Percentiles rank a stretch among this genome's conserved stretches.
Conservation (phyloP, 139 green algal genomes). For the Eudorina sp. region DNA sequence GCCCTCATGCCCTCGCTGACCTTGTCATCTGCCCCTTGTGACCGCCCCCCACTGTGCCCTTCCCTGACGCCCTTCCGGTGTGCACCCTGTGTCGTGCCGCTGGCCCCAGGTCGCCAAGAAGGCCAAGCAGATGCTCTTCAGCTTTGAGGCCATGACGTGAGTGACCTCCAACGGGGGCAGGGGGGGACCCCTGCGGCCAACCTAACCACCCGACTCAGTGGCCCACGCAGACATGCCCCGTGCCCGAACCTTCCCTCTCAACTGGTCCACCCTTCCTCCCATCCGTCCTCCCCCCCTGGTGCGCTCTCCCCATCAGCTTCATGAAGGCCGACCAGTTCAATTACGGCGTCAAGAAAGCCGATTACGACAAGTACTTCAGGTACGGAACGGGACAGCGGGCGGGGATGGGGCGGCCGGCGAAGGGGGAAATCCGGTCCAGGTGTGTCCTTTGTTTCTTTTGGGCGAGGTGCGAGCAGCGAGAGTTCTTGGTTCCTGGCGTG, state of each 20-base stretch:
- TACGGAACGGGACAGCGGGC: background rate
- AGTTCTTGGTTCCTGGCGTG: too few relatives aligned
- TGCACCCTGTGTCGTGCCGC: background rate
- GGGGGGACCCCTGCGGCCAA: too few relatives aligned
- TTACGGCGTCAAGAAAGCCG: conserved; percentile 54
- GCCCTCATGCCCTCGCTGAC: background rate
- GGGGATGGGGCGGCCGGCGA: background rate
- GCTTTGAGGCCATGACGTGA: conserved; percentile 71
- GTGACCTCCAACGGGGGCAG: too few relatives aligned
- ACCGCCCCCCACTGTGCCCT: too few relatives aligned
- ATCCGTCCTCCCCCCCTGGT: too few relatives aligned
- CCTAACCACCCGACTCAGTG: too few relatives aligned
- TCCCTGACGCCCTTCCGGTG: too few relatives aligned
- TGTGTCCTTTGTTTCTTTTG: too few relatives aligned
- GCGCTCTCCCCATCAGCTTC: background rate
- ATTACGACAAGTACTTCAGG: conserved; percentile 72
- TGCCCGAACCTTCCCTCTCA: too few relatives aligned
- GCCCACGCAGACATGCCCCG: too few relatives aligned
- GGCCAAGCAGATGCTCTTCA: conserved; percentile 85
- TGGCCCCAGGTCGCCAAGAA: conserved; percentile 66
- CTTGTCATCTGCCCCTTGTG: background rate
- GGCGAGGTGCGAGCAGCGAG: too few relatives aligned
- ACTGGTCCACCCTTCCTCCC: too few relatives aligned
- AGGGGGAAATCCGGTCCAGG: background rate
- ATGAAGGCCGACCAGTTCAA: conserved; percentile 52